These are phyloP conservation scores for Ensete ventricosum DNA, from an alignment of 176 grass and related monocot species.

Conservation along the genomic window DNA sequence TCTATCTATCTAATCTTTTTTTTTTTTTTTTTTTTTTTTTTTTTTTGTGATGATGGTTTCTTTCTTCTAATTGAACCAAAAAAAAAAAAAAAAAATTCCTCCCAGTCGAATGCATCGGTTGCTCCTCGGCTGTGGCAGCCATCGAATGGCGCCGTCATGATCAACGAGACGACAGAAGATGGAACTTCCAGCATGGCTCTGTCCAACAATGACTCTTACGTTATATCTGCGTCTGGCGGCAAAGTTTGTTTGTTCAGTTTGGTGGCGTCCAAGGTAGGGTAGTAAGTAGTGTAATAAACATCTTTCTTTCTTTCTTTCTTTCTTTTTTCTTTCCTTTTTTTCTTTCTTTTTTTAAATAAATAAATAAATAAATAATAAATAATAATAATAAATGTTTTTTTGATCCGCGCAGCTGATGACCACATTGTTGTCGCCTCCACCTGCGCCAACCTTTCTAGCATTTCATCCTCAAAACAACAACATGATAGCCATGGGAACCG, in stretches of 20 bases:
- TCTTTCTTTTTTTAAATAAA: too few relatives aligned
- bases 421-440: slow-evolving; percentile 91
- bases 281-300: too few relatives aligned
- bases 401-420: slow-evolving; percentile 99
- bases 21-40: too few relatives aligned
- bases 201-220: slow-evolving; percentile 98
- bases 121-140: slow-evolving; percentile 88
- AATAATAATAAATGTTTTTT: too few relatives aligned
- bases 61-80: too few relatives aligned
- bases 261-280: slow-evolving; percentile 90
- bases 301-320: too few relatives aligned
- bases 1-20: too few relatives aligned
- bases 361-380: too few relatives aligned
- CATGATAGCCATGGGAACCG: slow-evolving; percentile 99
- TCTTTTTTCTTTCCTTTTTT: too few relatives aligned
- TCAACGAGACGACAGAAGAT: slow-evolving; percentile 83
- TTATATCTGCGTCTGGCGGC: slow-evolving; percentile 97
- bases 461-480: slow-evolving; percentile 99
- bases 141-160: slow-evolving; percentile 85
- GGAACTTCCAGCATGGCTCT: slow-evolving; percentile 91
- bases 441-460: slow-evolving; percentile 81
- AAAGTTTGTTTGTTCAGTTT: slow-evolving; percentile 97
- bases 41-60: too few relatives aligned
- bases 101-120: slow-evolving; percentile 85
- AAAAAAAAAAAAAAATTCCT: too few relatives aligned